A percentile compares a stretch with the other conserved stretches of the same genome.
phyloP scores from a whole-genome alignment of 2,329 filamentous ascomycete species.

The Xylaria sp. region DNA sequence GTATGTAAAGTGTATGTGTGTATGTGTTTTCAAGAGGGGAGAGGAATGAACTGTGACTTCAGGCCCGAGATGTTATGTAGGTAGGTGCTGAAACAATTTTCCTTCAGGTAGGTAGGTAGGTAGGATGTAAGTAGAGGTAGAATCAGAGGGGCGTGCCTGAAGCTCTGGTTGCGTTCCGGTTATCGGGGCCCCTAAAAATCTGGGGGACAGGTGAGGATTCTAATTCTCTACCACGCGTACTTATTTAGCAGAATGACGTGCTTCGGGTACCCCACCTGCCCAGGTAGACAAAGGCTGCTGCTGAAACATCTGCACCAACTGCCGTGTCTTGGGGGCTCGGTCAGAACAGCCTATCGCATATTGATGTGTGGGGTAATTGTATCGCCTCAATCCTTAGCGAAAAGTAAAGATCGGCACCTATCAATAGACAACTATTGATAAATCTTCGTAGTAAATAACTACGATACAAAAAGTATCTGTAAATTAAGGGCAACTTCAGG shows the following conservation, averaged over 20 bases:
- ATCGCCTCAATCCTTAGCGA: neutral
- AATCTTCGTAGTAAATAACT: no score
- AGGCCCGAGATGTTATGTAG: neutral
- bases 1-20: neutral
- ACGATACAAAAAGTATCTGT: no score
- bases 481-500: neutral
- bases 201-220: constrained; percentile 39
- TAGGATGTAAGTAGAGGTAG: neutral
- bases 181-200: constrained; percentile 44
- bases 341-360: neutral
- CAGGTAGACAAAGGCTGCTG: constrained; percentile 20
- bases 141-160: neutral
- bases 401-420: neutral
- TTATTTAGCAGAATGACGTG: constrained; percentile 45
- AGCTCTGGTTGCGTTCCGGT: constrained; percentile 41
- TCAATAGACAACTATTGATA: no score
- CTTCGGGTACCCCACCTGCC: constrained; percentile 36
- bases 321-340: constrained; percentile 10
- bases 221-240: neutral
- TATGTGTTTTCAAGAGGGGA: constrained; percentile 2
- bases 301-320: constrained; percentile 40
- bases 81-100: constrained; percentile 1
- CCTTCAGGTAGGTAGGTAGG: neutral
- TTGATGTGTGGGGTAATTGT: neutral
- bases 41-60: constrained; percentile 3